phyloP scores from a whole-genome alignment of 2,329 filamentous ascomycete genomes.

The Aspergillus japonicus region DNA sequence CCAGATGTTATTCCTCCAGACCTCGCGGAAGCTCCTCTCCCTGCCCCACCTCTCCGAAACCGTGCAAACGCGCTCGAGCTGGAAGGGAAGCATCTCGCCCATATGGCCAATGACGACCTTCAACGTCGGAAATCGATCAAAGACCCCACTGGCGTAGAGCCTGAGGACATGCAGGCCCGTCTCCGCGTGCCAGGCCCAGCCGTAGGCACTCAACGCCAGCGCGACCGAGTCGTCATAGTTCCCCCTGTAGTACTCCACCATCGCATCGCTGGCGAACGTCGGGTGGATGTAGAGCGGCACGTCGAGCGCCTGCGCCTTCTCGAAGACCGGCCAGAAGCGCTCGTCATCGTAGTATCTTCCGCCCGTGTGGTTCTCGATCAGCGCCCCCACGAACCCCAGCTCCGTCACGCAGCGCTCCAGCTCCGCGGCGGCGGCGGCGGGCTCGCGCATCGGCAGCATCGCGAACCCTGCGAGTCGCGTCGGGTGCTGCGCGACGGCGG shows the following conservation, averaged over 20 bases:
- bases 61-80: slow-evolving; percentile 45
- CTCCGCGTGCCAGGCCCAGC: slow-evolving; percentile 41
- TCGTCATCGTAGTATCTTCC: slow-evolving; percentile 44
- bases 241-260: slow-evolving; percentile 32
- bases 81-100: slow-evolving; percentile 55
- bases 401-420: slow-evolving; percentile 42
- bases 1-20: slow-evolving; percentile 41
- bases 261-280: slow-evolving; percentile 38
- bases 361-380: slow-evolving; percentile 47
- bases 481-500: slow-evolving; percentile 30
- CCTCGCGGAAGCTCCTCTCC: slow-evolving; percentile 41
- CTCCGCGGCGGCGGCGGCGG: slow-evolving; percentile 37
- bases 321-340: slow-evolving; percentile 47
- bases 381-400: slow-evolving; percentile 50
- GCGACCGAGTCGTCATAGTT: slow-evolving; percentile 31
- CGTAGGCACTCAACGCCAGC: slow-evolving; percentile 21
- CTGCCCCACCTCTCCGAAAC: slow-evolving; percentile 7
- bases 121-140: slow-evolving; percentile 54
- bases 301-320: slow-evolving; percentile 45
- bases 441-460: slow-evolving; percentile 42
- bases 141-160: slow-evolving; percentile 55
- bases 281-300: slow-evolving; percentile 56
- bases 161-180: slow-evolving; percentile 37
- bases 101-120: slow-evolving; percentile 58
- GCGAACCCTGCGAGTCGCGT: slow-evolving; percentile 47